These are phyloP conservation scores for Botryotinia globosa DNA, from an alignment of 2,329 filamentous ascomycete species.

Conservation along the genomic window DNA sequence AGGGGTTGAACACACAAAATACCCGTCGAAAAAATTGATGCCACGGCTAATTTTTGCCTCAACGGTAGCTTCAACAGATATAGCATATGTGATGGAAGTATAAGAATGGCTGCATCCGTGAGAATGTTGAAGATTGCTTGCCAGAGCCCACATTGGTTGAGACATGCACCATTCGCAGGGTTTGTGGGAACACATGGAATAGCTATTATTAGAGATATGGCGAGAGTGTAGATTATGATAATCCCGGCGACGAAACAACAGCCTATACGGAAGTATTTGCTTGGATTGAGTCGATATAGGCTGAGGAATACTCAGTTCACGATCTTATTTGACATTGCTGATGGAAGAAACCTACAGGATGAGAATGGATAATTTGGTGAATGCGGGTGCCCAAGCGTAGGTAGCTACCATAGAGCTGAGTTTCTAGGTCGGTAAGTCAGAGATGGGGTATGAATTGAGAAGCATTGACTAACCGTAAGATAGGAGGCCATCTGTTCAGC, in stretches of 20 bases:
- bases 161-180: not conserved
- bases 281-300: conserved; percentile 1
- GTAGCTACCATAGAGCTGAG: conserved; percentile 1
- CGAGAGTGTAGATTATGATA: not conserved
- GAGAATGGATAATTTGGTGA: not conserved
- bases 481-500: not conserved
- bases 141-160: not conserved
- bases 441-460: not conserved
- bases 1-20: not conserved
- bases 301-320: not conserved
- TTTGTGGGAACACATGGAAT: not conserved
- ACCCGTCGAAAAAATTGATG: not conserved
- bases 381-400: conserved; percentile 1
- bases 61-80: not conserved
- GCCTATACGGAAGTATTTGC: not conserved
- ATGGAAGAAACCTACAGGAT: not conserved
- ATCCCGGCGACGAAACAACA: not conserved
- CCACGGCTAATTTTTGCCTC: not conserved
- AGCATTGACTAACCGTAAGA: not conserved
- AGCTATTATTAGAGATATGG: not conserved
- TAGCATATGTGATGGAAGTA: not conserved
- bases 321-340: too few relatives aligned
- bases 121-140: conserved; percentile 1
- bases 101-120: not conserved
- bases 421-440: not conserved